Evolutionary conservation across 1,139 yeast genomes (phyloP), one percentile per base, ranked within the genome.

Genomic region (Taphrina pruni): DNA sequence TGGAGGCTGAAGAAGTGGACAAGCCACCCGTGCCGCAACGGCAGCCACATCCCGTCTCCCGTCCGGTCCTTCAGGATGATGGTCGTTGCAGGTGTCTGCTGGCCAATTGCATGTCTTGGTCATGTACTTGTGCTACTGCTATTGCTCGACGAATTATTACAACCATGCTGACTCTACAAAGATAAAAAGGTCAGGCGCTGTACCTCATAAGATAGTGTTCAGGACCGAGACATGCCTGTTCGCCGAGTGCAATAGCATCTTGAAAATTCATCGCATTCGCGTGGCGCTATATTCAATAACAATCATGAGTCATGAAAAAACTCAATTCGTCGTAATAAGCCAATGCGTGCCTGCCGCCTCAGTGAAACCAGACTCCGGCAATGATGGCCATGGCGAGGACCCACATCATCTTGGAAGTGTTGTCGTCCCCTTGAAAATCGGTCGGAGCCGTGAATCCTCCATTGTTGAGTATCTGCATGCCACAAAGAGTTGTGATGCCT

Each of bases 311-410:
- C 43, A 3, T 39, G 6, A 50, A 21, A 26, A 21, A 26, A 1
- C 32, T 26, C 32, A 26, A 26, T 26, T 26, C 32, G 4, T 26
- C 32, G 32, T 26, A 26, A 2, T 4, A 26, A 26, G 32, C 32
- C 32, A 26, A 26, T 26, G 32, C 32, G 32, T 26, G 32, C 32
- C 32, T 26, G 32, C 32, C n/a, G 36, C 36, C 20, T 36, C 20
- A 64, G 6, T 65, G 64, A 58, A 56, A 65, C 69, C 69, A 65
- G 43, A 57, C 69, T 7, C 69, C 69, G 26, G 69, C 69, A 39
- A 57, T 57, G 64, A 65, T 50, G 12, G 60, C 54, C 62, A 65
- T 48, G 51, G 69, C 69, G 11, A 56, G 45, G 17, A 57, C 51
- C 26, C 62, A 55, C 64, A 57, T 38, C 69, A 65, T 65, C 36